Conservation (phyloP, 2,329 filamentous ascomycete species). For the Sporothrix inflata region DNA sequence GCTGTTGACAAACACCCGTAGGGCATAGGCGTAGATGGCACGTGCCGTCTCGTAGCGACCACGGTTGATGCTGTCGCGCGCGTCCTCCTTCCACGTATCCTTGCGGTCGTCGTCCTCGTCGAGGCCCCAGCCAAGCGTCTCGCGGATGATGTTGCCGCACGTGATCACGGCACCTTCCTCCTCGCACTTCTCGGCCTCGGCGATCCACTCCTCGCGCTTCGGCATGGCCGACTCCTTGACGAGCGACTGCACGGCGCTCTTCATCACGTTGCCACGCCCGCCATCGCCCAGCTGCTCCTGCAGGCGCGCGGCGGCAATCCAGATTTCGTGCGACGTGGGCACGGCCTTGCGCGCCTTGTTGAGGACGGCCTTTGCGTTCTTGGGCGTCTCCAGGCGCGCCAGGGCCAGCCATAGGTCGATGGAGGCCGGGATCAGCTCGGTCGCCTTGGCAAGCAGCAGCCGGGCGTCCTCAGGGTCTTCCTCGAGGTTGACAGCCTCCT, state of each 20-base stretch:
- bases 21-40: constrained; percentile 88
- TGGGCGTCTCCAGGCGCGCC: constrained; percentile 83
- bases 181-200: constrained; percentile 92
- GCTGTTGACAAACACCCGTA: constrained; percentile 87
- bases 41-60: constrained; percentile 88
- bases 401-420: constrained; percentile 95
- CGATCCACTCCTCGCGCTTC: constrained; percentile 96
- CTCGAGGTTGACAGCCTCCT: constrained; percentile 93
- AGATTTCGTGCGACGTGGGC: constrained; percentile 91
- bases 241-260: constrained; percentile 84
- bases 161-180: constrained; percentile 86
- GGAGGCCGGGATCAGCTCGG: constrained; percentile 90
- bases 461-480: constrained; percentile 87
- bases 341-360: constrained; percentile 94
- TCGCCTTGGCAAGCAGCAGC: constrained; percentile 88
- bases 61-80: constrained; percentile 76
- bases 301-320: constrained; percentile 89
- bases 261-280: constrained; percentile 87
- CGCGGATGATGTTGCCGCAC: constrained; percentile 84
- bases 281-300: constrained; percentile 83
- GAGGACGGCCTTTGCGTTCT: constrained; percentile 91
- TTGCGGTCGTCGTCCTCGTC: constrained; percentile 97
- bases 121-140: constrained; percentile 89
- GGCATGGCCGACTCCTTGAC: constrained; percentile 94
- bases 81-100: constrained; percentile 95